Conservation (phyloP, 108 stramenopile genomes). For the Fragilariopsis cylindrus region DNA sequence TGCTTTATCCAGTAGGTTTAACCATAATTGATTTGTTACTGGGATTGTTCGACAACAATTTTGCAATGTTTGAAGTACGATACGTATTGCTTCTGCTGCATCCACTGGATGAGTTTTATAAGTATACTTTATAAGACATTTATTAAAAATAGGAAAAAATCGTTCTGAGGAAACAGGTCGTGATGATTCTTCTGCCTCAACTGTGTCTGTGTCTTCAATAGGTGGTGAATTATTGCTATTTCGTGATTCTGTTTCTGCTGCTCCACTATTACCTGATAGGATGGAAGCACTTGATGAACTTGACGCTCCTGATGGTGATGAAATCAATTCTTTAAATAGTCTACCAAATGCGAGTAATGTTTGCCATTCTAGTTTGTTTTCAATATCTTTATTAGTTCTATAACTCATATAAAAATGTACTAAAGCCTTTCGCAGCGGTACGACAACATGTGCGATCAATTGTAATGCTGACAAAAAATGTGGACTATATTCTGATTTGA, state of each 20-base stretch:
- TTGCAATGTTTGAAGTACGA: conserved; percentile 18
- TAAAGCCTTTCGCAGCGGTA: conserved; percentile 31
- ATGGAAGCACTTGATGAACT: background rate
- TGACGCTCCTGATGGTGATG: background rate
- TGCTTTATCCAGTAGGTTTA: conserved; percentile 16
- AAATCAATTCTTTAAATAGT: conserved; percentile 17
- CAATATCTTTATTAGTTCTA: background rate
- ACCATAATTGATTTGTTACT: conserved; percentile 25
- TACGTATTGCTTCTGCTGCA: conserved; percentile 28
- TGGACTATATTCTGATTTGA: conserved; percentile 3
- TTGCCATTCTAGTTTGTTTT: conserved; percentile 16
- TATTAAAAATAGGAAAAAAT: conserved; percentile 19
- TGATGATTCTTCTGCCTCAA: background rate
- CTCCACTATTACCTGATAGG: background rate
- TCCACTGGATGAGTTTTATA: conserved; percentile 19
- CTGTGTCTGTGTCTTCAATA: background rate
- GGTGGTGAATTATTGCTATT: background rate
- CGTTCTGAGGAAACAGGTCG: conserved; percentile 15
- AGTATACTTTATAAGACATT: conserved; percentile 11
- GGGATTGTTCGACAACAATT: conserved; percentile 15
- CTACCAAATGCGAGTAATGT: conserved; percentile 20
- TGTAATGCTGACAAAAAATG: conserved; percentile 33
- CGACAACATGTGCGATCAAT: conserved; percentile 30
- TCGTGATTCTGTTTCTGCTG: background rate
- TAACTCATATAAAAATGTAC: conserved; percentile 34